A percentile compares a stretch with the other conserved stretches of the same genome.
Evolutionary conservation across 1,284 basidiomycete species (phyloP).

Genomic region (Moesziomyces sp.): DNA sequence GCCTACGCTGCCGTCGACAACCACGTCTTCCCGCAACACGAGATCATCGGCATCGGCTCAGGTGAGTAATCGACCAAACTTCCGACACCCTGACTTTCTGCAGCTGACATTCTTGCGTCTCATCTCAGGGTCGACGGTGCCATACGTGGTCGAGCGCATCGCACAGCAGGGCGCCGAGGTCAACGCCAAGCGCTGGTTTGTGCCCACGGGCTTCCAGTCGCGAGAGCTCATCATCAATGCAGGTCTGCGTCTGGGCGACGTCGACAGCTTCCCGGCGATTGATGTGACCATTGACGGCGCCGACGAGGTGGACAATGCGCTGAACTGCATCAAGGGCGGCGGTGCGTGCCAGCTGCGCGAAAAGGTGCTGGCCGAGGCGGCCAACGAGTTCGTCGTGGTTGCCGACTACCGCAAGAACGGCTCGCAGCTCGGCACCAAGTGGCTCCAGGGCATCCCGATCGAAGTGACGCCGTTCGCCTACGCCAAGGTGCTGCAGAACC

Average conservation of each 20-base stretch:
- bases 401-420: conserved; percentile 90
- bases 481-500: conserved; percentile 73
- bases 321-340: conserved; percentile 98
- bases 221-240: conserved; percentile 91
- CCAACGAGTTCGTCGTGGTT: conserved; percentile 87
- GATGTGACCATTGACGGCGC: conserved; percentile 98
- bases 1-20: conserved; percentile 94
- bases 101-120: background rate
- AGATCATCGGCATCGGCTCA: conserved; percentile 73
- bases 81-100: background rate
- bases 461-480: conserved; percentile 98
- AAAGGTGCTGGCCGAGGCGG: conserved; percentile 94
- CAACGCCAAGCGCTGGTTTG: conserved; percentile 74
- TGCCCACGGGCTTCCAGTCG: conserved; percentile 83
- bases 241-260: conserved; percentile 83
- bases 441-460: conserved; percentile 87
- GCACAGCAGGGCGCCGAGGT: conserved; percentile 81
- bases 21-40: conserved; percentile 84
- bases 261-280: conserved; percentile 77
- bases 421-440: conserved; percentile 82
- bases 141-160: conserved; percentile 96
- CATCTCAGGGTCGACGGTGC: conserved; percentile 84
- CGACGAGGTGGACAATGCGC: conserved; percentile 87
- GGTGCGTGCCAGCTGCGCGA: conserved; percentile 96
- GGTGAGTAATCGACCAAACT: conserved; percentile 20